Conservation (phyloP, 108 stramenopile species). For the Nannochloropsis gaditana region DNA sequence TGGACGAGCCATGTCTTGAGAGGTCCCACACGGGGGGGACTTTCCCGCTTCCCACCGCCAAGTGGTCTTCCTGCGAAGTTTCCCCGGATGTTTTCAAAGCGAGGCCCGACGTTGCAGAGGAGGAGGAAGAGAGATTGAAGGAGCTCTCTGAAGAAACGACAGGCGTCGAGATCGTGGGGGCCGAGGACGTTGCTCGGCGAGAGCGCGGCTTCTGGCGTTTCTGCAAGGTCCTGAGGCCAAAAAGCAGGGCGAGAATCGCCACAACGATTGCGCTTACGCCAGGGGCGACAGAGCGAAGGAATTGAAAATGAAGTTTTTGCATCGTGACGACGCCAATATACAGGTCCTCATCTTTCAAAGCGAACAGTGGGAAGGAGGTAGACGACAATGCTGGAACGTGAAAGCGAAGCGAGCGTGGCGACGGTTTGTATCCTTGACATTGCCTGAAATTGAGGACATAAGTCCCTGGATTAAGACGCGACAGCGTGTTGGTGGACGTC, state of each 20-base stretch:
- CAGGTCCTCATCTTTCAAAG: neutral
- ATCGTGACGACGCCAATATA: neutral
- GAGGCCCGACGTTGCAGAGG: no score
- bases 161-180: no score
- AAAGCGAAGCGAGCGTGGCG: neutral
- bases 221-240: neutral
- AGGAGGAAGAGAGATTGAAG: no score
- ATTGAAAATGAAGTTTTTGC: neutral
- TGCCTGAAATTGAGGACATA: neutral
- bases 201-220: neutral
- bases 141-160: no score
- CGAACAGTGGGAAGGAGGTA: neutral
- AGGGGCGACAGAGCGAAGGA: neutral
- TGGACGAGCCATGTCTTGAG: no score
- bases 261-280: neutral
- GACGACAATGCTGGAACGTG: neutral
- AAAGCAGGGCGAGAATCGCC: neutral
- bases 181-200: no score
- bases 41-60: no score
- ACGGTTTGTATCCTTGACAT: neutral
- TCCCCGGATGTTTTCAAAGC: no score
- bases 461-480: neutral
- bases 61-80: no score
- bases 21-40: no score
- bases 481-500: constrained; percentile 4